Evolutionary conservation across 208 protist species (phyloP).

Genomic region (Naegleria lovaniensis): DNA sequence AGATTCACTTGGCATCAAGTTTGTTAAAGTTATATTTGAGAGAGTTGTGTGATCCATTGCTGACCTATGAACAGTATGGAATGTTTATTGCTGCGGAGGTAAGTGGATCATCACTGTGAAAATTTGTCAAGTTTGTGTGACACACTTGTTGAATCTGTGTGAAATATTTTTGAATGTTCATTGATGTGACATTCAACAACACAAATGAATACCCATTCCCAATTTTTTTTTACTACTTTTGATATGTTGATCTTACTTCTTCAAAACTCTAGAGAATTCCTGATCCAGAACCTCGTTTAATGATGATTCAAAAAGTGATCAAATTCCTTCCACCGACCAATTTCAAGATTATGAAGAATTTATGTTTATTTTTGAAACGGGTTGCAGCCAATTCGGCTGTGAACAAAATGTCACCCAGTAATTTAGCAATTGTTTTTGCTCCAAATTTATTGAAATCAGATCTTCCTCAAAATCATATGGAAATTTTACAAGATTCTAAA

Average conservation of each 20-base stretch:
- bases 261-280: neutral
- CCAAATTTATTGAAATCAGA: conserved; percentile 19
- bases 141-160: too few species aligned
- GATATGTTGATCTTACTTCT: too few species aligned
- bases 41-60: conserved; percentile 18
- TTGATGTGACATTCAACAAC: too few species aligned
- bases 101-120: neutral
- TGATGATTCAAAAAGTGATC: neutral
- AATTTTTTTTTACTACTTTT: too few species aligned
- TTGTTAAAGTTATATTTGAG: conserved; percentile 7
- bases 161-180: too few species aligned
- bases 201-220: too few species aligned
- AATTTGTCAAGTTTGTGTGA: too few species aligned
- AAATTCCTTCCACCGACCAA: neutral
- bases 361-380: neutral
- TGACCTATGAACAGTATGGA: conserved; percentile 14
- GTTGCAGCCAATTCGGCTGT: neutral
- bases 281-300: neutral
- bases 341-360: neutral
- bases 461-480: neutral
- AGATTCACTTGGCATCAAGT: neutral
- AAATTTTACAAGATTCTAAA: neutral
- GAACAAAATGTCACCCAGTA: neutral
- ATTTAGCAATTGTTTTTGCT: conserved; percentile 27
- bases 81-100: neutral